Evolutionary conservation across 73 alveolate genomes (phyloP).

Genomic region (Tetrahymena malaccensis): DNA sequence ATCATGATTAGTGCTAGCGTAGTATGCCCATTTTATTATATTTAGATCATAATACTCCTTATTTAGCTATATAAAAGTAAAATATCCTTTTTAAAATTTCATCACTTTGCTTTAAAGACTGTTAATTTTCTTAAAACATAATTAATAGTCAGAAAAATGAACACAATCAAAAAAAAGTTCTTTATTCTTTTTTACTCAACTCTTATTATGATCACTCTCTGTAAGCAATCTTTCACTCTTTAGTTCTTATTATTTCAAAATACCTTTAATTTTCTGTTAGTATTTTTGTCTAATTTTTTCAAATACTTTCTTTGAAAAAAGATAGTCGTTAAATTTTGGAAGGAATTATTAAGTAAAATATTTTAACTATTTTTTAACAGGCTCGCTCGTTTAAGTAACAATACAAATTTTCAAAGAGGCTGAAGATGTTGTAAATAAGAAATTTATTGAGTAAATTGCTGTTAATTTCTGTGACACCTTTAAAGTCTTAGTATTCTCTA

Average conservation of each 20-base stretch:
- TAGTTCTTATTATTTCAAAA: not conserved
- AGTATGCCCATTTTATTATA: not conserved
- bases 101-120: no score
- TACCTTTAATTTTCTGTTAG: not conserved
- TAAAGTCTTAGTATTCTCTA: not conserved
- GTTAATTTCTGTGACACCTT: not conserved
- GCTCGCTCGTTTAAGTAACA: not conserved
- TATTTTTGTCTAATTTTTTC: not conserved
- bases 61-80: not conserved
- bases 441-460: not conserved
- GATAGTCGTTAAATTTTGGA: not conserved
- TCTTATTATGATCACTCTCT: not conserved
- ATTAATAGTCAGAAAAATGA: not conserved
- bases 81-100: not conserved
- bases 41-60: not conserved
- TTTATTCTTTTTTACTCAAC: not conserved
- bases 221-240: not conserved
- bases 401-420: not conserved
- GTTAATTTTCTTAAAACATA: no score
- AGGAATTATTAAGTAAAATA: not conserved
- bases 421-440: not conserved
- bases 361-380: not conserved
- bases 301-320: not conserved
- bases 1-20: not conserved
- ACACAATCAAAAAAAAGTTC: not conserved